phyloP scores from a whole-genome alignment of 768 basidiomycete species.

The Russula foetens region DNA sequence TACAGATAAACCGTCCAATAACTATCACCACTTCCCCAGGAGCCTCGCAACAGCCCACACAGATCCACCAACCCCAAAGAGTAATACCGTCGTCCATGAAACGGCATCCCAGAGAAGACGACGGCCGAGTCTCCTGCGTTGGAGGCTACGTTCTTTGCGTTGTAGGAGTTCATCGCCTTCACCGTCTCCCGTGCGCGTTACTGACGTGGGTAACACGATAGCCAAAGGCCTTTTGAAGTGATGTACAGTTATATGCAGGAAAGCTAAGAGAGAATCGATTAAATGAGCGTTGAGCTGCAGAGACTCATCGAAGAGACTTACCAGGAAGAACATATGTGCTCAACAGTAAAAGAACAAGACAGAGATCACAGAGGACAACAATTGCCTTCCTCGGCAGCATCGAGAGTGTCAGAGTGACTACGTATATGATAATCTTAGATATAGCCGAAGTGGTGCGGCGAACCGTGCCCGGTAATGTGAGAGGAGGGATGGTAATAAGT shows the following conservation, averaged over 20 bases:
- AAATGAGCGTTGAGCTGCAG: neutral
- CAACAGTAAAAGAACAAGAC: slow-evolving; percentile 43
- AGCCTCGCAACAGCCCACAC: slow-evolving; percentile 52
- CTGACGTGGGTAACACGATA: slow-evolving; percentile 58
- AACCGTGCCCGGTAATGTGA: slow-evolving; percentile 39
- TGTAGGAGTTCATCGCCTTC: slow-evolving; percentile 62
- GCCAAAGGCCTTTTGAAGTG: slow-evolving; percentile 77
- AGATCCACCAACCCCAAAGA: slow-evolving; percentile 46
- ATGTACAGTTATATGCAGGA: slow-evolving; percentile 76
- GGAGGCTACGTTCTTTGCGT: slow-evolving; percentile 79
- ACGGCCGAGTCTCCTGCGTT: slow-evolving; percentile 60
- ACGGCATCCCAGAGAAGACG: slow-evolving; percentile 80
- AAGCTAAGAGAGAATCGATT: slow-evolving; percentile 32
- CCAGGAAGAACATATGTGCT: slow-evolving; percentile 60
- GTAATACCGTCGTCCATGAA: slow-evolving; percentile 65
- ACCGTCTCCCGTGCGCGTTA: neutral
- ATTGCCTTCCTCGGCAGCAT: slow-evolving; percentile 36
- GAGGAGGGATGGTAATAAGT: slow-evolving; percentile 45
- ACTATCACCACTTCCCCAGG: slow-evolving; percentile 40
- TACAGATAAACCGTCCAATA: slow-evolving; percentile 5
- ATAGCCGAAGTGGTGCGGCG: slow-evolving; percentile 40
- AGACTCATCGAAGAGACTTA: slow-evolving; percentile 22
- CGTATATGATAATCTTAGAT: slow-evolving; percentile 36
- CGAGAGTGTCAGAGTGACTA: slow-evolving; percentile 37
- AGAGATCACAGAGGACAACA: slow-evolving; percentile 37